Base-by-base conservation (phyloP, 371 early-diverging fungal genomes). In the Mucor saturninus region DNA sequence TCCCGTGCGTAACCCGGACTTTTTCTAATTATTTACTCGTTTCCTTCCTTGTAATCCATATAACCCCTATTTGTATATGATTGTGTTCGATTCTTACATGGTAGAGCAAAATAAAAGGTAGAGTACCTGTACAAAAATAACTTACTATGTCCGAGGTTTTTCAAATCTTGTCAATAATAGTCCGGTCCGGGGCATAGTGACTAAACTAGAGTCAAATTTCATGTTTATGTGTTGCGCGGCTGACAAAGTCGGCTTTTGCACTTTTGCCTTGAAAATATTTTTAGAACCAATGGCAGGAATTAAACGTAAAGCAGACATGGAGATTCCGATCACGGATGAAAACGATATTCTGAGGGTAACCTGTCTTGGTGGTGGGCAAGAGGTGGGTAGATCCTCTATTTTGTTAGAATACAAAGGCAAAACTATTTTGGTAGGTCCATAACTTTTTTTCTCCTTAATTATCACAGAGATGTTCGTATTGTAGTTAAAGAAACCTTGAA, bases 351-450 rank as follows among this genome's bases (percentile, higher is more conserved):
- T 93, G 42, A 83, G 84, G 65, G 91, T 99, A 29, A 99, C 95
- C 6, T 99, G 99, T 26, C 85, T 99, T 15, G 99, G 99, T 15
- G 98, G 99, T 15, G 99, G 99, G 32, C 93, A 95, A 69, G 99
- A 99, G 81, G 99, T 99, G 29, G 99, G 99, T 7, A 86, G 99
- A 67, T 98, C 98, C 38, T 99, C 99, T 69, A 88, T 99, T 52
- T 75, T 99, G 43, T 73, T 99, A 58, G 91, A 97, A 73, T 99
- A 94, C 86, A 96, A 97, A 82, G 93, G 94, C 66, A 98, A 97
- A 83, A 94, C 90, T 6, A 84, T 99, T 40, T 89, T 98, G 97
- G 94, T 93, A 83, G 53, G 82, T 74, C 45, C 4, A 50, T 43
- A 37, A 29, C 14, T 9, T 15, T 55, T 51, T 38, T 21, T 37